Percentiles rank a stretch among this genome's conserved stretches.
phyloP scores from a whole-genome alignment of 768 basidiomycete genomes.

The Fibroporia radiculosa region DNA sequence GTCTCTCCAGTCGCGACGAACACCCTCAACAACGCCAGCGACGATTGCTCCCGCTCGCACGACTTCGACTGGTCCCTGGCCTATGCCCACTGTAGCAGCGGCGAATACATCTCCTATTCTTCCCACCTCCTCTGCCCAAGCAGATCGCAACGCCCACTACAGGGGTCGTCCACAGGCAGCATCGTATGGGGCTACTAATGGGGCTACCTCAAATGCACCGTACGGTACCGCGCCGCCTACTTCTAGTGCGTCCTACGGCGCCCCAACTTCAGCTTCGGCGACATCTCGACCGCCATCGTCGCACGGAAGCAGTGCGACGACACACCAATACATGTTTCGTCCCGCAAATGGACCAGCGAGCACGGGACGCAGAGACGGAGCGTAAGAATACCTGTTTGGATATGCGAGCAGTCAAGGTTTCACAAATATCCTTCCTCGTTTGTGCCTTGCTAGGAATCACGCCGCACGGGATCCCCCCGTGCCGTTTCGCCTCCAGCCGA shows the following conservation, averaged over 20 bases:
- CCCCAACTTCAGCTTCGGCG: conserved; percentile 8
- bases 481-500: conserved; percentile 1
- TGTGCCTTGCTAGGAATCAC: neutral
- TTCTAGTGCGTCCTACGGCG: conserved; percentile 7
- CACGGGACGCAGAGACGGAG: conserved; percentile 4
- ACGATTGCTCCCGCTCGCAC: conserved; percentile 11
- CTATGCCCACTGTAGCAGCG: conserved; percentile 67
- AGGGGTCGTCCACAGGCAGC: conserved; percentile 33
- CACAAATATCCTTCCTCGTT: neutral
- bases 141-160: conserved; percentile 42
- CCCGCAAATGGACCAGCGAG: conserved; percentile 11
- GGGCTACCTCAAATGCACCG: conserved; percentile 1
- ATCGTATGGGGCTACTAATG: conserved; percentile 13
- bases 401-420: neutral
- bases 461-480: conserved; percentile 1
- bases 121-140: conserved; percentile 26
- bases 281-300: conserved; percentile 13
- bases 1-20: conserved; percentile 33
- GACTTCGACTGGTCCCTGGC: conserved; percentile 43
- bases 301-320: conserved; percentile 7
- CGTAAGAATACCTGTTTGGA: neutral
- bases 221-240: neutral
- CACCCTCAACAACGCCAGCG: conserved; percentile 9
- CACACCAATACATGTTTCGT: conserved; percentile 21
- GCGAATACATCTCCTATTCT: conserved; percentile 51